Base-by-base conservation (phyloP, 805 yeast genomes). In the Trichomonascus vanleenenianus region DNA sequence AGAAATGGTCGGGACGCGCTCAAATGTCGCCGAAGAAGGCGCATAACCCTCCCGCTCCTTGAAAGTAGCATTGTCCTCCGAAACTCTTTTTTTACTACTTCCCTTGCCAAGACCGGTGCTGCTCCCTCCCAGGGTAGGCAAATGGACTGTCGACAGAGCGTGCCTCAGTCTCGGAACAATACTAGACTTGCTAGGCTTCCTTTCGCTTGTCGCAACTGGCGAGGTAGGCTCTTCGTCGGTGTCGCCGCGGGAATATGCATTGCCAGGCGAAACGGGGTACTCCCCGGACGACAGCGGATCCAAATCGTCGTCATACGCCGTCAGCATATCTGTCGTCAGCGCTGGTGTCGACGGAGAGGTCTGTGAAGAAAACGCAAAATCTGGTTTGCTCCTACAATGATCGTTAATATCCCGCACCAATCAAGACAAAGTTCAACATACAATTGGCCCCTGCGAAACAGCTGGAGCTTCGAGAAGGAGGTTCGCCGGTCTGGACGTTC, bases 91-190 rank as follows among this genome's bases (percentile, higher is more conserved):
- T 8, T 22, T 22, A 4, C 27, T 8, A 22, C 27, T 22, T 4
- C 27, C 8, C 8, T 22, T 22, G 7, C 7, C 4, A 4, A 4
- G 7, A 22, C 27, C 8, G 27, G 27, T n/a, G n/a, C n/a, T n/a
- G n/a, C n/a, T n/a, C n/a, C n/a, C n/a, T n/a, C n/a, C 18, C 42
- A 20, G 3, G 2, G 46, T 16, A 16, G 53, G 48, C 16, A 52
- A 37, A 20, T 52, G 54, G 16, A 46, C 54, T 35, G 46, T 48
- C 20, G 56, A 52, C 30, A 52, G 32, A 2, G 54, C 56, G 15
- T 50, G 42, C 11, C 48, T 34, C n/a, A 52, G 40, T 18, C 51
- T 30, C n/a, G 51, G 55, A 8, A 32, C 19, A 12, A 31, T 14
- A 11, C 19, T 14, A 3, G 34, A 31, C 22, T 34, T 34, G 38